Percentiles rank a stretch among this genome's conserved stretches.
Evolutionary conservation across 768 basidiomycete species (phyloP).

Genomic region (Tylopilus subfusipes): DNA sequence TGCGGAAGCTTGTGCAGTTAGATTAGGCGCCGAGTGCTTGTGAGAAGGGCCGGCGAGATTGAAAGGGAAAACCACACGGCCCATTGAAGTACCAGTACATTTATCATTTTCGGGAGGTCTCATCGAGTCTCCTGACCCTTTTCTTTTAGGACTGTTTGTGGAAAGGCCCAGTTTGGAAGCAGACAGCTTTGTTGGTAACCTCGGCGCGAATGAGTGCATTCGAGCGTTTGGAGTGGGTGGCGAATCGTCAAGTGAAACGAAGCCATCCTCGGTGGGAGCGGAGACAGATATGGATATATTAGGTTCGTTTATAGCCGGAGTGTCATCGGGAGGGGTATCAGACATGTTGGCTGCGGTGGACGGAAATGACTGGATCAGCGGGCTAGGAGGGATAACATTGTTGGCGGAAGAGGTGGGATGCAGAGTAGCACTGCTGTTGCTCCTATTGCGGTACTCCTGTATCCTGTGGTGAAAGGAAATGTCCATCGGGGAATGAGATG

Average conservation of each 20-base stretch:
- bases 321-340: slow-evolving; percentile 21
- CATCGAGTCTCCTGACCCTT: slow-evolving; percentile 41
- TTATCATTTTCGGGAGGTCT: slow-evolving; percentile 33
- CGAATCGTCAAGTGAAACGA: slow-evolving; percentile 29
- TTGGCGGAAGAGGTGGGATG: slow-evolving; percentile 35
- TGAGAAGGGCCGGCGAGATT: slow-evolving; percentile 26
- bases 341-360: slow-evolving; percentile 22
- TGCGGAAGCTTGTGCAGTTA: slow-evolving; percentile 10
- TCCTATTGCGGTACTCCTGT: slow-evolving; percentile 63
- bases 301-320: slow-evolving; percentile 20
- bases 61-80: slow-evolving; percentile 32
- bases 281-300: slow-evolving; percentile 50
- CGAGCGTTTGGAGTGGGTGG: slow-evolving; percentile 53
- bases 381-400: slow-evolving; percentile 27
- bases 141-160: slow-evolving; percentile 55
- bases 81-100: neutral
- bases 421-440: slow-evolving; percentile 52
- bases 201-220: slow-evolving; percentile 69
- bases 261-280: slow-evolving; percentile 38
- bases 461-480: slow-evolving; percentile 55
- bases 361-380: slow-evolving; percentile 43
- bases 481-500: slow-evolving; percentile 37
- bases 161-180: slow-evolving; percentile 44
- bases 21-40: slow-evolving; percentile 25
- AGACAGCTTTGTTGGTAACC: slow-evolving; percentile 65